Base-by-base conservation (phyloP, 495 filamentous ascomycete species). In the Astrocystis sublimbata region DNA sequence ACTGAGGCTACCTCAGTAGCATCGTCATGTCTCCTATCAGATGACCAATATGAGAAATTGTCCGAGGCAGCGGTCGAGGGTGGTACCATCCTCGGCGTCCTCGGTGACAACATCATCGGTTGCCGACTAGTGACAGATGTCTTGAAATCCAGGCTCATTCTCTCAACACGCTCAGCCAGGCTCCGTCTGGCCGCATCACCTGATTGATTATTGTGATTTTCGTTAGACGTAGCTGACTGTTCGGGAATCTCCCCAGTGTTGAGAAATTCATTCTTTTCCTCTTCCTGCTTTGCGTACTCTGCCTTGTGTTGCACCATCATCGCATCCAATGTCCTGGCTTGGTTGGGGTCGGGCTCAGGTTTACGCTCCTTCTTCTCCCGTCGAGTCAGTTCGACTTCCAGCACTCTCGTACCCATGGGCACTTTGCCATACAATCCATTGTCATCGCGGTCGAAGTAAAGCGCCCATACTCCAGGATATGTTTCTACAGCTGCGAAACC, bases 401-500 rank as follows among this genome's bases (percentile, higher is more conserved):
- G 53, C 4, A 72, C 68, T 31, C 63, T 65, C 9, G 64, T 68
- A 40, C 68, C 72, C 64, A 65, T 67, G 6, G 73, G 73, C 9
- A 77, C 62, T 41, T 73, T 75, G 4, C 66, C 73, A 30, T 56
- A 42, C 47, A 81, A 63, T n/a, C 76, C 77, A 55, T 81, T 73
- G 35, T 79, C 75, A 28, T 79, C 75, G 19, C 64, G 58, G 63
- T 79, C 78, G 63, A 79, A 81, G 61, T 77, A 79, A n/a, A 81
- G 50, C 43, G 68, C 67, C 78, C 78, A 81, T 30, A 71, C 64
- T 21, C 70, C 73, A 0, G 73, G 72, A 9, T 66, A 69, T 35
- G 68, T 61, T 61, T 78, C 73, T 10, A 78, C 76, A 7, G 77
- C 78, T 53, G 76, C 74, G 65, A 81, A 81, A 1, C 66, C 59